These are phyloP conservation scores for Cladobotryum mycophilum DNA, from an alignment of 2,329 filamentous ascomycete species.

Conservation along the genomic window DNA sequence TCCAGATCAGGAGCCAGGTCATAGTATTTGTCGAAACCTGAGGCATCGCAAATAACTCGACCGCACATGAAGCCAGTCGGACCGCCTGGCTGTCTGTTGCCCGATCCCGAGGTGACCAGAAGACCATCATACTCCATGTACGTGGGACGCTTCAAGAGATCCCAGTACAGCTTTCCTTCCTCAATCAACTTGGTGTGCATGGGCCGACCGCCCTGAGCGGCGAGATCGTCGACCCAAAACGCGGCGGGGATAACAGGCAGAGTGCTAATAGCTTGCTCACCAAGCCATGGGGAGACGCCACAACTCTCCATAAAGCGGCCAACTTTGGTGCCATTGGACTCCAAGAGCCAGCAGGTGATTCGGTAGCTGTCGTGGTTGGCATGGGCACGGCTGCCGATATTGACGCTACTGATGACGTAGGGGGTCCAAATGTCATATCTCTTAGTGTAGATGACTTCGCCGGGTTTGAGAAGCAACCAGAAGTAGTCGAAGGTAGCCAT, in stretches of 20 bases:
- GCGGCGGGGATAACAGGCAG: conserved; percentile 37
- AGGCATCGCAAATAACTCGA: conserved; percentile 37
- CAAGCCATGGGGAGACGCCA: conserved; percentile 32
- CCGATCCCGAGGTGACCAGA: conserved; percentile 26
- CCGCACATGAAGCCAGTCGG: conserved; percentile 33
- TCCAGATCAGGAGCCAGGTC: conserved; percentile 21
- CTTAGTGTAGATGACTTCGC: conserved; percentile 38
- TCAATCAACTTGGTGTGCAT: conserved; percentile 33
- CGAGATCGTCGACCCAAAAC: conserved; percentile 35
- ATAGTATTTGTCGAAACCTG: conserved; percentile 34
- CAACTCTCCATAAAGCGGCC: conserved; percentile 33
- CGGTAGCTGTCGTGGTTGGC: conserved; percentile 16
- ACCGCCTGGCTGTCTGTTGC: conserved; percentile 21
- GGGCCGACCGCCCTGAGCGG: conserved; percentile 23
- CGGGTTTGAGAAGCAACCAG: conserved; percentile 42
- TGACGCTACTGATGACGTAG: conserved; percentile 34
- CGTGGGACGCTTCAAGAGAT: conserved; percentile 37
- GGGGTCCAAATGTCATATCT: conserved; percentile 35
- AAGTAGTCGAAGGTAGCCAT: conserved; percentile 40
- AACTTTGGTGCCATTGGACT: conserved; percentile 28
- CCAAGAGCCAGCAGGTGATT: conserved; percentile 39
- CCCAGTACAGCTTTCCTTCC: conserved; percentile 42
- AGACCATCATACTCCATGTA: conserved; percentile 42
- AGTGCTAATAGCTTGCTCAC: conserved; percentile 37
- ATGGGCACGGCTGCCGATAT: conserved; percentile 9